phyloP scores from a whole-genome alignment of 345 rosid species.

The Isatis tinctoria region DNA sequence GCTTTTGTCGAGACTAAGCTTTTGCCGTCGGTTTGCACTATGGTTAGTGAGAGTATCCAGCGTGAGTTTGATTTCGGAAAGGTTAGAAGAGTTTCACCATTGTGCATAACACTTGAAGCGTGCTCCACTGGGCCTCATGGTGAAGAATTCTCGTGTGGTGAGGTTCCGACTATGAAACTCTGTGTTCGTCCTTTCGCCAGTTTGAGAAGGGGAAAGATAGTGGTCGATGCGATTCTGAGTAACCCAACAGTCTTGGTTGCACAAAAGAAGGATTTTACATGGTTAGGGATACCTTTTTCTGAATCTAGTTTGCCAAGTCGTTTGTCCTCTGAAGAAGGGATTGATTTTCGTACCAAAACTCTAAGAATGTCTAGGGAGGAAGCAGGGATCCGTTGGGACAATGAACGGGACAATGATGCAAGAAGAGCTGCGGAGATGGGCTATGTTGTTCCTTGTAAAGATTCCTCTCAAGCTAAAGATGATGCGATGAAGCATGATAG shows the following conservation, averaged over 20 bases:
- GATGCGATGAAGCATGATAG: constrained; percentile 38
- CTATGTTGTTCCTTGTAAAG: constrained; percentile 52
- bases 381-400: constrained; percentile 47
- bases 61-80: constrained; percentile 82
- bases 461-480: constrained; percentile 36
- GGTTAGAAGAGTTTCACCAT: constrained; percentile 79
- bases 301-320: constrained; percentile 56
- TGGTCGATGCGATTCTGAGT: constrained; percentile 77
- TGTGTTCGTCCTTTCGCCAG: constrained; percentile 79
- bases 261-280: constrained; percentile 85
- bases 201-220: constrained; percentile 83
- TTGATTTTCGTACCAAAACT: constrained; percentile 83
- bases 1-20: constrained; percentile 69
- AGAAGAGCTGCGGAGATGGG: constrained; percentile 79
- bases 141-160: constrained; percentile 90
- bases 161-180: constrained; percentile 77
- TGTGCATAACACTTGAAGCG: constrained; percentile 77
- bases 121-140: constrained; percentile 71
- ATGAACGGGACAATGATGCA: constrained; percentile 67
- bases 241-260: constrained; percentile 65
- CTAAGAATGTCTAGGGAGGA: constrained; percentile 81
- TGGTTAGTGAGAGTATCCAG: constrained; percentile 67
- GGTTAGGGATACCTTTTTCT: constrained; percentile 82
- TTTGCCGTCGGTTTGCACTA: constrained; percentile 80
- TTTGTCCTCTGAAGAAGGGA: constrained; percentile 82